Percentiles rank a stretch among this genome's conserved stretches.
Evolutionary conservation across 768 basidiomycete species (phyloP).

Genomic region (Trametes cinnabarina): DNA sequence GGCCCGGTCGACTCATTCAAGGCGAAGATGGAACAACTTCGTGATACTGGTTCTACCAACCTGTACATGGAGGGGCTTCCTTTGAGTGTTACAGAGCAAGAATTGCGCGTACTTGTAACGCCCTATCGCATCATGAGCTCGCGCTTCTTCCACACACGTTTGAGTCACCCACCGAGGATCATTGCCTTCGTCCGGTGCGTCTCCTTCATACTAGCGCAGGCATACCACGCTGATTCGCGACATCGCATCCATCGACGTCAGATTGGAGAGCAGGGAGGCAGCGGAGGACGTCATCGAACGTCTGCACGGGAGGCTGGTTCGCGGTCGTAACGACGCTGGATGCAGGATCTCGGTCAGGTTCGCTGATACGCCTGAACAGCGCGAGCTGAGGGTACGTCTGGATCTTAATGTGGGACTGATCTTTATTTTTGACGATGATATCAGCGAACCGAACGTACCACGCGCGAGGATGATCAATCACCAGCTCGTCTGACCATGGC

Average conservation of each 20-base stretch:
- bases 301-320: conserved; percentile 76
- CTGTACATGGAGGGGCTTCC: conserved; percentile 83
- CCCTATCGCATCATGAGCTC: conserved; percentile 74
- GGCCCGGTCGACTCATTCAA: conserved; percentile 55
- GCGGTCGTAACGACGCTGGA: conserved; percentile 75
- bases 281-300: conserved; percentile 78
- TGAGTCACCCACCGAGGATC: conserved; percentile 73
- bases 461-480: conserved; percentile 60
- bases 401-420: neutral
- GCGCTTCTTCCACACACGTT: conserved; percentile 75
- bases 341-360: conserved; percentile 78
- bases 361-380: conserved; percentile 74
- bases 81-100: conserved; percentile 67
- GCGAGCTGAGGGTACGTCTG: conserved; percentile 65
- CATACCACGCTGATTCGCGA: too few relatives aligned
- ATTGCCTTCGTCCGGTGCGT: conserved; percentile 81
- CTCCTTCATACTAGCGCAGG: too few relatives aligned
- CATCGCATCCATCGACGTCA: conserved; percentile 25
- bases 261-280: conserved; percentile 66
- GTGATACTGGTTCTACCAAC: conserved; percentile 67
- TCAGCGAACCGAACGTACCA: conserved; percentile 60
- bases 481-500: conserved; percentile 72
- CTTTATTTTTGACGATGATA: neutral
- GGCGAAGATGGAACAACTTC: conserved; percentile 72
- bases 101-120: conserved; percentile 60